These are phyloP conservation scores for Leccinellum albellum DNA, from an alignment of 768 basidiomycete species.

Conservation along the genomic window DNA sequence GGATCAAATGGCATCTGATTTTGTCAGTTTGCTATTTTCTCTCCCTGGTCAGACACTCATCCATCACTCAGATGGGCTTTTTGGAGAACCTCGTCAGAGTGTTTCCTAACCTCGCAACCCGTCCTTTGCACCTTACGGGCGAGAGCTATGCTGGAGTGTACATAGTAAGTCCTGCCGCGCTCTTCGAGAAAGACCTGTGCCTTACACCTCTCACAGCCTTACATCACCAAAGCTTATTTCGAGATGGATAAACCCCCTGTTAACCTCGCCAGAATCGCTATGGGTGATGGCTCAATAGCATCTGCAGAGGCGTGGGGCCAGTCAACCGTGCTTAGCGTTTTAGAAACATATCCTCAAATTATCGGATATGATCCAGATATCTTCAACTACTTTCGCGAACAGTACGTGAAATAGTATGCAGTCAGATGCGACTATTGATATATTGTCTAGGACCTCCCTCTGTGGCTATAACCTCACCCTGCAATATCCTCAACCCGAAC, in stretches of 20 bases:
- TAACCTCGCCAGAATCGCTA: conserved; percentile 61
- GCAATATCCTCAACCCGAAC: conserved; percentile 60
- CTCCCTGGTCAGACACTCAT: conserved; percentile 1
- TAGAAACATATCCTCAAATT: conserved; percentile 74
- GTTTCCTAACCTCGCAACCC: conserved; percentile 62
- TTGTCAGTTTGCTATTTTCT: conserved; percentile 31
- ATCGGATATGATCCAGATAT: conserved; percentile 69
- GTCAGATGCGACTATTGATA: not conserved
- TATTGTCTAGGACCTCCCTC: conserved; percentile 45
- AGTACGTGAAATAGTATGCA: conserved; percentile 41
- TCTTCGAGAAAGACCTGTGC: not conserved
- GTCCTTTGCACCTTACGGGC: conserved; percentile 66
- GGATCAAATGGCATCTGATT: conserved; percentile 58
- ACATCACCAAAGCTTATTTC: conserved; percentile 73
- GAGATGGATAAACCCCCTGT: conserved; percentile 61
- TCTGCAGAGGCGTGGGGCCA: conserved; percentile 48
- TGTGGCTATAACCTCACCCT: conserved; percentile 67
- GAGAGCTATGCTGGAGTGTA: conserved; percentile 77
- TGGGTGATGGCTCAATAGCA: conserved; percentile 64
- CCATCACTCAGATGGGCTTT: conserved; percentile 57
- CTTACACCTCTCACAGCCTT: conserved; percentile 45
- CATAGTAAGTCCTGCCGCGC: conserved; percentile 43
- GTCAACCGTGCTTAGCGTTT: conserved; percentile 53
- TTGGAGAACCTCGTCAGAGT: conserved; percentile 67
- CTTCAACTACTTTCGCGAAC: conserved; percentile 63